Evolutionary conservation across 2,329 filamentous ascomycete species (phyloP).

Genomic region (Xylaria sp.): DNA sequence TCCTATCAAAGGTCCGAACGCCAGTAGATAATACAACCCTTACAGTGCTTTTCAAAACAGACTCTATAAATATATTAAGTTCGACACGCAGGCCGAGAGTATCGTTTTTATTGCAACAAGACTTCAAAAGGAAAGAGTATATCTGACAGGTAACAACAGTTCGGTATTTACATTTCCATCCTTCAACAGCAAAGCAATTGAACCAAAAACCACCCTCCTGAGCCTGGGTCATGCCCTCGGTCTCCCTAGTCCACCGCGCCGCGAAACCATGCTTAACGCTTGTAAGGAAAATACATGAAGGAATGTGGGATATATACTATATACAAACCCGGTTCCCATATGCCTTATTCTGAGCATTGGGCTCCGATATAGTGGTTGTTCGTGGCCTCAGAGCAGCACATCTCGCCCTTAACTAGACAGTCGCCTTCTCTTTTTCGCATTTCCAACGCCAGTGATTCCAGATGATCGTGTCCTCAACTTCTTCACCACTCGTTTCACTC

Average conservation of each 20-base stretch:
- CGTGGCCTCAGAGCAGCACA: neutral
- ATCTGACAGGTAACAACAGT: conserved; percentile 15
- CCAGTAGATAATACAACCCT: neutral
- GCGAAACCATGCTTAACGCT: conserved; percentile 18
- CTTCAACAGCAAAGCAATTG: conserved; percentile 17
- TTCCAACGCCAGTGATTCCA: conserved; percentile 1
- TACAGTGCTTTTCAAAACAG: neutral
- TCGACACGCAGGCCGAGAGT: neutral
- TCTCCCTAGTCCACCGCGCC: conserved; percentile 6
- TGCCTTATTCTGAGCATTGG: conserved; percentile 10
- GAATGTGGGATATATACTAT: conserved; percentile 28
- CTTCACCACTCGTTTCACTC: conserved; percentile 2
- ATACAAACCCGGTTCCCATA: conserved; percentile 14
- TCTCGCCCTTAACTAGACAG: neutral
- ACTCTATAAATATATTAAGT: neutral
- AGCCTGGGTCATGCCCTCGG: conserved; percentile 12
- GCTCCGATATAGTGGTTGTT: neutral
- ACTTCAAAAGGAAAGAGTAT: conserved; percentile 14
- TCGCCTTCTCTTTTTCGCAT: neutral
- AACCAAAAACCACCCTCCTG: conserved; percentile 12
- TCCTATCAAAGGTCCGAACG: neutral
- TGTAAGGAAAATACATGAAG: conserved; percentile 25
- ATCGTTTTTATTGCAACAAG: neutral
- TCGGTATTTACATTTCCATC: conserved; percentile 25
- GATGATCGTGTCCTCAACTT: conserved; percentile 13